Conservation (phyloP, 208 protist species). For the Leishmania turanica region DNA sequence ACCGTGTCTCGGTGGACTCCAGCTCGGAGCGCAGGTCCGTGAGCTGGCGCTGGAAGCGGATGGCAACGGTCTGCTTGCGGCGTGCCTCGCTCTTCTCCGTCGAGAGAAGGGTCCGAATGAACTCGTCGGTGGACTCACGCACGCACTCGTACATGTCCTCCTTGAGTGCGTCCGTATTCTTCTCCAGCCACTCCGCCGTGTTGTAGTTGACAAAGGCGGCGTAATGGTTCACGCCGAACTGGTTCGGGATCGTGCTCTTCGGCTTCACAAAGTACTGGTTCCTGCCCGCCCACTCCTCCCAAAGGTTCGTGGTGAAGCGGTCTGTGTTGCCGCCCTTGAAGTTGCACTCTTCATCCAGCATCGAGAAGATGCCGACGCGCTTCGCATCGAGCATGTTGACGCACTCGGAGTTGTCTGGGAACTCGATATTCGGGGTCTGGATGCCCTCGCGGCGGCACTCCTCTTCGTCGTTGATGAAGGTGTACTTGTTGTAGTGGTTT, state of each 20-base stretch:
- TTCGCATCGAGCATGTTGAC: constrained; percentile 88
- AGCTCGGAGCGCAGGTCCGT: constrained; percentile 68
- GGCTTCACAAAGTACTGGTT: constrained; percentile 80
- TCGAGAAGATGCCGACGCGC: constrained; percentile 76
- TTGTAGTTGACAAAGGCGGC: constrained; percentile 88
- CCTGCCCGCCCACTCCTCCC: constrained; percentile 57
- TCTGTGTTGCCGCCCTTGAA: constrained; percentile 78
- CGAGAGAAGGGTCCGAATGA: constrained; percentile 68
- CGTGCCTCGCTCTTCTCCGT: constrained; percentile 38
- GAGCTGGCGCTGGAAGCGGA: constrained; percentile 86
- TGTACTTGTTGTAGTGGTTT: constrained; percentile 97
- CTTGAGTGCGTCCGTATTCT: constrained; percentile 92
- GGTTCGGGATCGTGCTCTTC: constrained; percentile 84
- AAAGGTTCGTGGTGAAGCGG: constrained; percentile 78
- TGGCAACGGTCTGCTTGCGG: constrained; percentile 83
- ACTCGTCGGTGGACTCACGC: constrained; percentile 43
- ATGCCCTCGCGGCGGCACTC: constrained; percentile 90
- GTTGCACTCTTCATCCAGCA: constrained; percentile 92
- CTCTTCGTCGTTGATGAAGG: constrained; percentile 94
- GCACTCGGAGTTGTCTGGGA: constrained; percentile 89
- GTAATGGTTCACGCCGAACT: constrained; percentile 93
- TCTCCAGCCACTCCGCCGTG: constrained; percentile 90
- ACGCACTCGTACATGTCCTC: constrained; percentile 77
- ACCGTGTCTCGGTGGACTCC: constrained; percentile 91
- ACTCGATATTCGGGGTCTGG: constrained; percentile 71